Conservation (phyloP, 768 basidiomycete species). For the Leccinum truebloodii region DNA sequence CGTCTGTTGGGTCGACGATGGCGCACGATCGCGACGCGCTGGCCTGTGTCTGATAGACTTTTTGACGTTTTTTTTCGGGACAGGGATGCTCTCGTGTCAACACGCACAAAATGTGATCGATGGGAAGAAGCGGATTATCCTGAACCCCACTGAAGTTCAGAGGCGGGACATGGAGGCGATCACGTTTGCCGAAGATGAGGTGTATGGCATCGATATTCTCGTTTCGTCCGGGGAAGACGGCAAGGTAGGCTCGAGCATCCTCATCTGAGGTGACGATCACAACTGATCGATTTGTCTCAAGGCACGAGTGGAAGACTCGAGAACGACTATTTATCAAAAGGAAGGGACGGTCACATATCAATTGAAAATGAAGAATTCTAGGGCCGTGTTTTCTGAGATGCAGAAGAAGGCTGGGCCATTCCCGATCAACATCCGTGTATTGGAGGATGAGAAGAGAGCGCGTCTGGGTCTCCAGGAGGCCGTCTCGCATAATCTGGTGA, state of each 20-base stretch:
- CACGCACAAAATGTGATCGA: constrained; percentile 94
- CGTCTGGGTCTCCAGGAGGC: constrained; percentile 96
- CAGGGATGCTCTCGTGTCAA: constrained; percentile 94
- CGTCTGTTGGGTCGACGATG: not conserved
- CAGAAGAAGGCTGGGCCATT: constrained; percentile 98
- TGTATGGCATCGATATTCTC: constrained; percentile 93
- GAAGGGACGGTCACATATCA: constrained; percentile 87
- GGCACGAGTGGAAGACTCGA: constrained; percentile 87
- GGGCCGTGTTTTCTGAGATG: constrained; percentile 95
- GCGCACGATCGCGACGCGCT: not conserved
- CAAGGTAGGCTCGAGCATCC: constrained; percentile 54
- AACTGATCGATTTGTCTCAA: constrained; percentile 33
- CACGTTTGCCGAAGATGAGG: constrained; percentile 90
- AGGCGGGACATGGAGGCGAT: constrained; percentile 83
- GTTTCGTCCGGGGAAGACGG: constrained; percentile 88
- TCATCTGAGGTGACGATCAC: not conserved
- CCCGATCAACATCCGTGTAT: constrained; percentile 92
- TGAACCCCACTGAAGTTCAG: constrained; percentile 85
- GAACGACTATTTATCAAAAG: constrained; percentile 92
- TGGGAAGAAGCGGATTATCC: constrained; percentile 92
- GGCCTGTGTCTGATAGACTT: not conserved
- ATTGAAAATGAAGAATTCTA: constrained; percentile 96
- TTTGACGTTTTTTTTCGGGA: not conserved
- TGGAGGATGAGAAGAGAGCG: constrained; percentile 95
- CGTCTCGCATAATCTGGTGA: constrained; percentile 89